Percentiles rank a stretch among this genome's conserved stretches.
Evolutionary conservation across 2,329 filamentous ascomycete genomes (phyloP).

Genomic region (Botrytis porri): DNA sequence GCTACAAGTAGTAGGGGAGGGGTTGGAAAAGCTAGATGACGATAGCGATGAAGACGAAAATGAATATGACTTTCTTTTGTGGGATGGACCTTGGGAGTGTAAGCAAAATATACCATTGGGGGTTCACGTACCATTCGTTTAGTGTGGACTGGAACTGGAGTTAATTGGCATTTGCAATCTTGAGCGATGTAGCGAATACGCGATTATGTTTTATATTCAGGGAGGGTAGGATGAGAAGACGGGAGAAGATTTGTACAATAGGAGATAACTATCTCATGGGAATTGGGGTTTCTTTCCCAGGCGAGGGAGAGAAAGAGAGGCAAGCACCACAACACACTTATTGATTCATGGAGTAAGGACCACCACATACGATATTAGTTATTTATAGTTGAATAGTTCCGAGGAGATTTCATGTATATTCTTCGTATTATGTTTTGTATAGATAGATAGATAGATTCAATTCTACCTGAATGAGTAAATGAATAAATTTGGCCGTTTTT

Average conservation of each 20-base stretch:
- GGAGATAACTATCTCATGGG: background rate
- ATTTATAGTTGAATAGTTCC: slow-evolving; percentile 14
- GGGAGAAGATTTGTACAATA: slow-evolving; percentile 5
- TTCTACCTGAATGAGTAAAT: background rate
- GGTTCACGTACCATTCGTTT: slow-evolving; percentile 12
- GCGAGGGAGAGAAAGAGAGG: background rate
- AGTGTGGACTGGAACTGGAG: slow-evolving; percentile 15
- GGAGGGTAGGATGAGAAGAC: background rate
- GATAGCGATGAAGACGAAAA: background rate
- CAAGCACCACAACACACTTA: background rate
- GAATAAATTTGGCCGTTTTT: no score
- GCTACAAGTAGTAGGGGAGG: slow-evolving; percentile 26
- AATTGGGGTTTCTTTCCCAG: background rate
- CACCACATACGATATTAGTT: slow-evolving; percentile 1
- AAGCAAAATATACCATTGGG: slow-evolving; percentile 19
- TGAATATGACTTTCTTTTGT: slow-evolving; percentile 17
- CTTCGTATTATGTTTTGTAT: background rate
- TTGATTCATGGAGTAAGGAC: background rate
- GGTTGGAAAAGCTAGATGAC: slow-evolving; percentile 33
- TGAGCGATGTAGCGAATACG: slow-evolving; percentile 3
- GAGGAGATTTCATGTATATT: background rate
- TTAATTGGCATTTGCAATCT: background rate
- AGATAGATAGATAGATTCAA: background rate
- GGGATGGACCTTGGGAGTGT: slow-evolving; percentile 8
- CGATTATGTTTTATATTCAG: background rate